Base-by-base conservation (phyloP, 1,284 basidiomycete genomes). In the Amylostereum areolatum region DNA sequence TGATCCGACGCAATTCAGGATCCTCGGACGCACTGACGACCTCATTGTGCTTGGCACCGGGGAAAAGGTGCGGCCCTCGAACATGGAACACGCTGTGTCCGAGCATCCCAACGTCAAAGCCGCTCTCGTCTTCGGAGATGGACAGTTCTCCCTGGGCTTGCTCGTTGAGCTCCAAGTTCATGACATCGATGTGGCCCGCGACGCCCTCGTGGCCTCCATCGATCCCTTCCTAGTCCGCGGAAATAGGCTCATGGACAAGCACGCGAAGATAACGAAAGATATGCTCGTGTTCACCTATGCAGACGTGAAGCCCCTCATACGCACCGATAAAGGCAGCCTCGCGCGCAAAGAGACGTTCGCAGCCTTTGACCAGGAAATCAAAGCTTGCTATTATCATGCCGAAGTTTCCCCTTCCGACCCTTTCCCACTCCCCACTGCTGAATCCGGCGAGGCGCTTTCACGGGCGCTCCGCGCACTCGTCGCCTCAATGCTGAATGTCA, bases 1-100 rank as follows among this genome's bases (percentile, higher is more conserved):
- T 3, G 56, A 63, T 44, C 48, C 51, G 12, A 60, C 56, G 24
- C 51, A 57, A 37, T 56, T 57, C 47, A 45, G 44, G 24, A 50
- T 59, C n/a, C 62, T 66, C 28, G 67, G 67, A 11, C 63, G 69
- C 8, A 57, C 61, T 1, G 68, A 70, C 45, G 67, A 70, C 46
- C 59, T 70, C 29, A 54, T 70, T 10, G 66, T 70, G 30, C 63
- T 70, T 18, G 61, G 62, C 4, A 70, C 62, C 1, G 69, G 69
- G 2, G 69, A 70, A 51, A 70, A 70, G 54, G 59, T 68, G 30
- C 57, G 59, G 1, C 63, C 68, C 12, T 59, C 63, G 2, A 55
- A 43, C 39, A 49, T 68, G 40, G 68, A 71, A 51, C 52, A 55
- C 4, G 58, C 59, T 7, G 55, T 71, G 7, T 50, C 58, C 4